phyloP scores from a whole-genome alignment of 1,284 basidiomycete genomes.

The Termitomyces sp. region DNA sequence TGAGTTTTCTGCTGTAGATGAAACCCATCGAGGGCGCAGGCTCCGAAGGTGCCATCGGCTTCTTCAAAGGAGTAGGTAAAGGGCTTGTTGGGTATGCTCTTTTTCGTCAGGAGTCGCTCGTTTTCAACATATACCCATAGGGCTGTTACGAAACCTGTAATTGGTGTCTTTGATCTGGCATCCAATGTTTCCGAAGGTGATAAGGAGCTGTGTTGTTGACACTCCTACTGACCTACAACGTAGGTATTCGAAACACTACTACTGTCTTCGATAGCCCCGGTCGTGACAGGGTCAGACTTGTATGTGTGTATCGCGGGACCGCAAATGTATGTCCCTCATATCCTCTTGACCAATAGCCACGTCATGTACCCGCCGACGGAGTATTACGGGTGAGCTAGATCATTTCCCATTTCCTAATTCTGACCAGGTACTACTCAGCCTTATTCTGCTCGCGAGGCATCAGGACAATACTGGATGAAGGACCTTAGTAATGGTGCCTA shows the following conservation, averaged over 20 bases:
- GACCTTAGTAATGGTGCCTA: constrained; percentile 87
- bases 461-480: constrained; percentile 96
- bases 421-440: constrained; percentile 42
- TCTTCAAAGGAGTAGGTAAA: constrained; percentile 97
- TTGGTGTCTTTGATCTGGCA: constrained; percentile 95
- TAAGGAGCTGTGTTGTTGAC: neutral
- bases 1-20: constrained; percentile 41
- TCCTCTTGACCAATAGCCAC: constrained; percentile 47
- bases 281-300: constrained; percentile 83
- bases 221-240: neutral
- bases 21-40: constrained; percentile 98
- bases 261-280: constrained; percentile 95
- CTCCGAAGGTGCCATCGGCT: constrained; percentile 89
- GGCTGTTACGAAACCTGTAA: constrained; percentile 92
- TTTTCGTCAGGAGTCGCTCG: constrained; percentile 1
- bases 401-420: neutral
- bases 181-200: constrained; percentile 91
- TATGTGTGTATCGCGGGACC: constrained; percentile 28
- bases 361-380: constrained; percentile 82
- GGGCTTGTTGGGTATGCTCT: constrained; percentile 82
- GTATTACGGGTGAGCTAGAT: constrained; percentile 67
- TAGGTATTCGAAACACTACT: constrained; percentile 94
- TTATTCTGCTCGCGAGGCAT: constrained; percentile 84
- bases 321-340: constrained; percentile 2
- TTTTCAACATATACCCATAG: constrained; percentile 33